Evolutionary conservation across 2,329 filamentous ascomycete genomes (phyloP).

Genomic region (Xenosphaeropsis pyriputrescens): DNA sequence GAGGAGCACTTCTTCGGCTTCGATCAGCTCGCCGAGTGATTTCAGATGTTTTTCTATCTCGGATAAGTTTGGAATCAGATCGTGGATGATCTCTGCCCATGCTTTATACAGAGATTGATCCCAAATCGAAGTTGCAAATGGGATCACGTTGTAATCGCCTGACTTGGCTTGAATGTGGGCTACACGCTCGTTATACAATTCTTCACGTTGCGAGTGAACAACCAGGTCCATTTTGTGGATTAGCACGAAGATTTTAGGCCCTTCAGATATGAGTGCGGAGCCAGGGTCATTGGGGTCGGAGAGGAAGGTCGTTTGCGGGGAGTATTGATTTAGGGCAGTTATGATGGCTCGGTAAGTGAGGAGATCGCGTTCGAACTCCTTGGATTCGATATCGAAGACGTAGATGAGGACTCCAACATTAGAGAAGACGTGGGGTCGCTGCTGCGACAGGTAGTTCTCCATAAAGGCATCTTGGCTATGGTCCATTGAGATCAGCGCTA

Average conservation of each 20-base stretch:
- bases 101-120: slow-evolving; percentile 96
- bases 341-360: slow-evolving; percentile 88
- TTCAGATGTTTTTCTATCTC: slow-evolving; percentile 78
- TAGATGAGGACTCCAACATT: slow-evolving; percentile 96
- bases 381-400: slow-evolving; percentile 96
- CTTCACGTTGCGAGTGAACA: slow-evolving; percentile 60
- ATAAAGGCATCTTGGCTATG: slow-evolving; percentile 89
- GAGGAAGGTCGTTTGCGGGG: slow-evolving; percentile 26
- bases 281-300: slow-evolving; percentile 20
- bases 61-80: slow-evolving; percentile 83
- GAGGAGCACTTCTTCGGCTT: slow-evolving; percentile 84
- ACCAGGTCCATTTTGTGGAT: slow-evolving; percentile 99
- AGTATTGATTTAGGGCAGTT: slow-evolving; percentile 75
- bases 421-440: slow-evolving; percentile 91
- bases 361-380: slow-evolving; percentile 85
- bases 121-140: slow-evolving; percentile 95
- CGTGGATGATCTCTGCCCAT: slow-evolving; percentile 96
- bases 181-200: slow-evolving; percentile 74
- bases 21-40: slow-evolving; percentile 70
- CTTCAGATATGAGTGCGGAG: slow-evolving; percentile 24
- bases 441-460: slow-evolving; percentile 93
- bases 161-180: slow-evolving; percentile 65
- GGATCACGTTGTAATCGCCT: slow-evolving; percentile 60
- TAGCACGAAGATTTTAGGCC: slow-evolving; percentile 68
- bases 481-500: not conserved